Conservation (phyloP, 129 eudicot species). For the Apium graveolens region DNA sequence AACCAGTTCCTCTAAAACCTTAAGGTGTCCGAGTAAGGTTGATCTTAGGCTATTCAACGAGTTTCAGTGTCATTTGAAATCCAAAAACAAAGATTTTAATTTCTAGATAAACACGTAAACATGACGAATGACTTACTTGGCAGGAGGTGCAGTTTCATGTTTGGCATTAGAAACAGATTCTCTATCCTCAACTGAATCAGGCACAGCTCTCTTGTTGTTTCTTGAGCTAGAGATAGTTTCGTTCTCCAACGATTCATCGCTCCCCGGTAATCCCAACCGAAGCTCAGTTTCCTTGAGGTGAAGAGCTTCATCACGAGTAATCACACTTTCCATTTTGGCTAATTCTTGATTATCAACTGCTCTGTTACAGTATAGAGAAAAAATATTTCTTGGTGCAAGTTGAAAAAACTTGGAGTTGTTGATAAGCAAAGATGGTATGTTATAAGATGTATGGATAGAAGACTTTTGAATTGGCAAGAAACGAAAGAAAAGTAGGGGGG, state of each 20-base stretch:
- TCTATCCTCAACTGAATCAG: constrained; percentile 23
- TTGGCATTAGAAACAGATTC: constrained; percentile 33
- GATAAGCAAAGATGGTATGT: background rate
- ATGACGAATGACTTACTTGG: constrained; percentile 50
- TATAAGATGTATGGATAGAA: constrained; percentile 17
- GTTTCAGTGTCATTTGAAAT: background rate
- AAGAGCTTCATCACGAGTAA: constrained; percentile 45
- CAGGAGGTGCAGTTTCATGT: constrained; percentile 40
- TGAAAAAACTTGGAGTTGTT: background rate
- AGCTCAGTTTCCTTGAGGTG: constrained; percentile 59
- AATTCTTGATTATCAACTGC: background rate
- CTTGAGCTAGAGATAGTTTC: constrained; percentile 23
- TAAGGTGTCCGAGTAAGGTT: too few species aligned
- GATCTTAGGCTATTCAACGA: too few species aligned
- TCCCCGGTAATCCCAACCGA: constrained; percentile 68
- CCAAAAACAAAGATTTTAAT: too few species aligned
- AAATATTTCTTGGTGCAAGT: background rate
- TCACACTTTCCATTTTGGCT: constrained; percentile 14
- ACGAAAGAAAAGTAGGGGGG: constrained; percentile 51
- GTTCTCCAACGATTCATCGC: constrained; percentile 28
- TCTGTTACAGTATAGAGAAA: background rate
- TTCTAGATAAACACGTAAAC: background rate
- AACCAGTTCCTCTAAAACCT: too few species aligned
- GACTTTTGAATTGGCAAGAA: constrained; percentile 24
- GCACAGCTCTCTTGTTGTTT: constrained; percentile 49